These are phyloP conservation scores for Teunomyces atbi DNA, from an alignment of 805 yeast species.

Conservation along the genomic window DNA sequence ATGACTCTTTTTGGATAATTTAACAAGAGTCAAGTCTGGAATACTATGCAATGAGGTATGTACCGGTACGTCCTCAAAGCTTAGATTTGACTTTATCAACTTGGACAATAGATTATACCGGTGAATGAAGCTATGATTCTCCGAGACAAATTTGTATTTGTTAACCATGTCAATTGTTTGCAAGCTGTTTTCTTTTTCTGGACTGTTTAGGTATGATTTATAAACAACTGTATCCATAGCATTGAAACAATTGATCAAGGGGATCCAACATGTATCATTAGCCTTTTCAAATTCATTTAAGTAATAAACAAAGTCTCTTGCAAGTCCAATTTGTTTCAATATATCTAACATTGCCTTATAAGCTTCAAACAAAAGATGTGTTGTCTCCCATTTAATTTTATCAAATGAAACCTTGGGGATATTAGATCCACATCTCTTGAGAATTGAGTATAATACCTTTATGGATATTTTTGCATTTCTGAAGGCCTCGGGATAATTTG, in stretches of 20 bases:
- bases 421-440: conserved; percentile 37
- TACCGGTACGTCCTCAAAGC: neutral
- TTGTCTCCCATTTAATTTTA: conserved; percentile 36
- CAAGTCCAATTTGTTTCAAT: conserved; percentile 50
- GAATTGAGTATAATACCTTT: conserved; percentile 51
- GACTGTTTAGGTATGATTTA: neutral
- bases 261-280: conserved; percentile 24
- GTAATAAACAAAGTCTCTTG: conserved; percentile 58
- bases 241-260: conserved; percentile 19
- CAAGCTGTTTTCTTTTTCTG: neutral
- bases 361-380: conserved; percentile 31
- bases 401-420: conserved; percentile 16
- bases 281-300: conserved; percentile 47
- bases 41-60: neutral
- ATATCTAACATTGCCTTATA: conserved; percentile 40
- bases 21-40: neutral
- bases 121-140: neutral
- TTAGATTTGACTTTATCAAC: neutral
- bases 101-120: neutral
- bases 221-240: conserved; percentile 9
- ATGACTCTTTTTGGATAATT: neutral
- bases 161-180: neutral
- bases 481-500: conserved; percentile 28
- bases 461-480: conserved; percentile 47
- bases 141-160: neutral